phyloP scores from a whole-genome alignment of 768 basidiomycete genomes.

The Paxillus rubicundulus region DNA sequence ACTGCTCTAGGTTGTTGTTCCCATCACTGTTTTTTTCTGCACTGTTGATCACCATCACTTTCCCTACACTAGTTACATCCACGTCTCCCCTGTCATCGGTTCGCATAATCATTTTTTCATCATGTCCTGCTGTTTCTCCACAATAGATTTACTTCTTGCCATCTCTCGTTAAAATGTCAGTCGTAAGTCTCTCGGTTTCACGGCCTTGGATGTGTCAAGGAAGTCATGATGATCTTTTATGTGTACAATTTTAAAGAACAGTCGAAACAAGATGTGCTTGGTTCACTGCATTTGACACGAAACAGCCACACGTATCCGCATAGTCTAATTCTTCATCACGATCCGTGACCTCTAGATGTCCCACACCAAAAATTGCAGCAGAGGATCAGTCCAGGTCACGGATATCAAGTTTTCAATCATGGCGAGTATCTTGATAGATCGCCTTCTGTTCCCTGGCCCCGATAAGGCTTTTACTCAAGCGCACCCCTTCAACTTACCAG shows the following conservation, averaged over 20 bases:
- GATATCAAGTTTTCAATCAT: not conserved
- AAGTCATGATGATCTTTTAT: no score
- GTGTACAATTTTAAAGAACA: not conserved
- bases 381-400: not conserved
- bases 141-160: constrained; percentile 8
- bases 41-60: constrained; percentile 4
- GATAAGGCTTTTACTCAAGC: not conserved
- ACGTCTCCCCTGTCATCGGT: not conserved
- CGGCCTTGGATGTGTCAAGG: no score
- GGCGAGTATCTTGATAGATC: not conserved
- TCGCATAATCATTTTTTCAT: constrained; percentile 5
- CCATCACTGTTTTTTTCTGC: constrained; percentile 2
- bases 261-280: not conserved
- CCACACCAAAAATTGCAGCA: not conserved
- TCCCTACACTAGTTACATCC: not conserved
- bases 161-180: not conserved
- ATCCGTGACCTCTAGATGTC: constrained; percentile 11
- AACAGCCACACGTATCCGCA: not conserved
- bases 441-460: not conserved
- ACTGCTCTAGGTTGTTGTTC: constrained; percentile 5
- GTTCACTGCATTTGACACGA: not conserved
- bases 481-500: no score
- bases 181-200: no score
- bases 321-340: not conserved
- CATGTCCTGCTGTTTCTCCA: not conserved